A percentile compares a stretch with the other conserved stretches of the same genome.
Conservation (phyloP, 2,329 filamentous ascomycete genomes). For the Nannizziopsis barbatae region DNA sequence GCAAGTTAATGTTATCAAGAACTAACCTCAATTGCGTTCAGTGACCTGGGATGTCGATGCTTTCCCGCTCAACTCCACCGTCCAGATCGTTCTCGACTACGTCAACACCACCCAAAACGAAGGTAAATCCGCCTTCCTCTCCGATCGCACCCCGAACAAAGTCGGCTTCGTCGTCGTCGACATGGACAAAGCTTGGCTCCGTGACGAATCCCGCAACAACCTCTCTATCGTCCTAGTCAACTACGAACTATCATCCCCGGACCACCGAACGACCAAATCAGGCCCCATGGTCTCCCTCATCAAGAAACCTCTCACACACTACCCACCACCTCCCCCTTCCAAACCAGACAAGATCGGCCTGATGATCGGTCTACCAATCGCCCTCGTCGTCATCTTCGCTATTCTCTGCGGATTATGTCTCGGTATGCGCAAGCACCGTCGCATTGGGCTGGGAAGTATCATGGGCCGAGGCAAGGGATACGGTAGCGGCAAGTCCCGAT, state of each 20-base stretch:
- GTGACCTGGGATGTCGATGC: conserved; percentile 30
- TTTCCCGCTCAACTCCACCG: conserved; percentile 24
- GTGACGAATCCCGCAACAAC: conserved; percentile 28
- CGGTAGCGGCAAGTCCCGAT: conserved; percentile 26
- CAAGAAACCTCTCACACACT: conserved; percentile 27
- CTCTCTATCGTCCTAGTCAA: conserved; percentile 30
- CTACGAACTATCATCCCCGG: conserved; percentile 19
- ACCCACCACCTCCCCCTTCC: conserved; percentile 23
- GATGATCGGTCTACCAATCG: conserved; percentile 34
- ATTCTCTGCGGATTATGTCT: conserved; percentile 31
- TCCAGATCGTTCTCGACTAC: conserved; percentile 27
- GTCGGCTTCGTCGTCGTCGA: conserved; percentile 31
- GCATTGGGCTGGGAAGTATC: conserved; percentile 28
- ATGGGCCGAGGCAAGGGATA: conserved; percentile 31
- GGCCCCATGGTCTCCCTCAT: conserved; percentile 30
- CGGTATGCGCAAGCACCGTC: conserved; percentile 33
- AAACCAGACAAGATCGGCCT: conserved; percentile 27
- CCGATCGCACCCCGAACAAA: conserved; percentile 27
- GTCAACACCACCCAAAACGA: conserved; percentile 23
- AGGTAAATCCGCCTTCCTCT: conserved; percentile 29
- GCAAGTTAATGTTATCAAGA: neutral
- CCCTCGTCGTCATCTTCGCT: conserved; percentile 27
- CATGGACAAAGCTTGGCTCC: conserved; percentile 33
- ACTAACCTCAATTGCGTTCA: conserved; percentile 16
- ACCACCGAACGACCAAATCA: conserved; percentile 18